Evolutionary conservation across 805 yeast genomes (phyloP).

Genomic region (Saccharomycopsis schoenii): DNA sequence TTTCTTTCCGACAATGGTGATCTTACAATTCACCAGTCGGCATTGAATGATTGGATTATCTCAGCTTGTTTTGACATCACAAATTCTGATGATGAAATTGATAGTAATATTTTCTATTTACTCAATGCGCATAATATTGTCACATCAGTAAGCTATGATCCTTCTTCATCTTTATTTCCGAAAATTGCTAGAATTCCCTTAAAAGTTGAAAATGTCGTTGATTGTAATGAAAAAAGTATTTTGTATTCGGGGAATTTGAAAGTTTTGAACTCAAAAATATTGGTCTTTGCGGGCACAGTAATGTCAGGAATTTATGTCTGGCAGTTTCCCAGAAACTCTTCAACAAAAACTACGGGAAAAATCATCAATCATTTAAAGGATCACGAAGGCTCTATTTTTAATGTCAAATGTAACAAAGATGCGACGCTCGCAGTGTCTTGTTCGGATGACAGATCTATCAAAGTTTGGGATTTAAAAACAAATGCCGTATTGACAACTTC

Average conservation of each 20-base stretch:
- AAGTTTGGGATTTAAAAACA: slow-evolving; percentile 52
- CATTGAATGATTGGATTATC: slow-evolving; percentile 73
- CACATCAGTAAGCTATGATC: slow-evolving; percentile 24
- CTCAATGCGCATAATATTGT: slow-evolving; percentile 77
- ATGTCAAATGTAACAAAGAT: slow-evolving; percentile 50
- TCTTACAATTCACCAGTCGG: slow-evolving; percentile 29
- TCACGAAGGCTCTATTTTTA: slow-evolving; percentile 91
- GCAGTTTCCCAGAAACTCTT: slow-evolving; percentile 30
- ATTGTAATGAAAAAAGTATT: slow-evolving; percentile 65
- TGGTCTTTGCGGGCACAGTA: slow-evolving; percentile 86
- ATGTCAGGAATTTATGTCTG: slow-evolving; percentile 80
- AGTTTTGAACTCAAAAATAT: slow-evolving; percentile 33
- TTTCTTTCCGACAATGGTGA: slow-evolving; percentile 12
- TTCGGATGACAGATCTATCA: slow-evolving; percentile 89
- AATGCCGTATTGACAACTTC: slow-evolving; percentile 65
- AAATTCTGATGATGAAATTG: slow-evolving; percentile 19
- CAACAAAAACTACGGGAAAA: slow-evolving; percentile 19
- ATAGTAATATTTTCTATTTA: slow-evolving; percentile 32
- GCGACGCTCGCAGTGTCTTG: slow-evolving; percentile 62
- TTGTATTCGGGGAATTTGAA: slow-evolving; percentile 78
- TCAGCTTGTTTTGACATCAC: slow-evolving; percentile 36
- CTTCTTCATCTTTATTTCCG: slow-evolving; percentile 8
- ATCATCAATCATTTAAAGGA: slow-evolving; percentile 49
- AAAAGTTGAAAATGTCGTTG: slow-evolving; percentile 23
- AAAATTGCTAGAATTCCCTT: slow-evolving; percentile 18